Evolutionary conservation across 2,329 filamentous ascomycete species (phyloP), one percentile per base, ranked within the genome.

Genomic region (Paecilomyces niveus): DNA sequence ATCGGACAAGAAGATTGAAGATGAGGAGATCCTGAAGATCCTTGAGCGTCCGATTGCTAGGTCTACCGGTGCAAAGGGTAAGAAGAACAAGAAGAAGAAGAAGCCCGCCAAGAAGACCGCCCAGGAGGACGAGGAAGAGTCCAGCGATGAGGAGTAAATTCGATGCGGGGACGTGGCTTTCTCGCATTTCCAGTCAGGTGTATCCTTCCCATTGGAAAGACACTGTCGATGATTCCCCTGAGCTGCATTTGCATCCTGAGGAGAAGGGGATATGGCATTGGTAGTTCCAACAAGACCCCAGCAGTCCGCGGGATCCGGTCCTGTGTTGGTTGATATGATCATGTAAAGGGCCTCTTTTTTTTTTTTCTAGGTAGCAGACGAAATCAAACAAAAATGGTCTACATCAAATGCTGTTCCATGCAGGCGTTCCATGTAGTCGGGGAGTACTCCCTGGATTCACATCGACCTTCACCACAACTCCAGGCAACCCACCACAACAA

Each of bases 1-100:
- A 84, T 88, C 90, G 33, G 92, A 97, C 76, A 97, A 97, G 85
- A 97, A 97, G 85, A 96, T 99, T 70, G 87, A 85, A 63, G 91
- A 96, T 64, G 89, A 94, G 79, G 92, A 96, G 79, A 81, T 96
- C 64, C 85, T 96, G 67, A 89, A 92, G 81, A 91, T 96, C 63
- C 82, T 96, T 55, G 90, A 92, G 78, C 88, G 89, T 76, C 91
- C 92, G 49, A 78, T 95, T 65, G 78, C 78, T 58, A 83, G 81
- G 70, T 74, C 78, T 13, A 74, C 77, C 26, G 74, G 73, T 56
- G 80, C 86, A 62, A 89, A 89, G 77, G 89, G 90, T 80, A 96
- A 96, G 18, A 92, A 92, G 74, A 92, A 91, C 73, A 91, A 91
- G 82, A 94, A 89, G 82, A 93, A 92, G 85, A 92, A 89, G 84